Evolutionary conservation across 1,139 yeast species (phyloP), one percentile per base, ranked within the genome.

Genomic region (Blastobotrys illinoisensis): DNA sequence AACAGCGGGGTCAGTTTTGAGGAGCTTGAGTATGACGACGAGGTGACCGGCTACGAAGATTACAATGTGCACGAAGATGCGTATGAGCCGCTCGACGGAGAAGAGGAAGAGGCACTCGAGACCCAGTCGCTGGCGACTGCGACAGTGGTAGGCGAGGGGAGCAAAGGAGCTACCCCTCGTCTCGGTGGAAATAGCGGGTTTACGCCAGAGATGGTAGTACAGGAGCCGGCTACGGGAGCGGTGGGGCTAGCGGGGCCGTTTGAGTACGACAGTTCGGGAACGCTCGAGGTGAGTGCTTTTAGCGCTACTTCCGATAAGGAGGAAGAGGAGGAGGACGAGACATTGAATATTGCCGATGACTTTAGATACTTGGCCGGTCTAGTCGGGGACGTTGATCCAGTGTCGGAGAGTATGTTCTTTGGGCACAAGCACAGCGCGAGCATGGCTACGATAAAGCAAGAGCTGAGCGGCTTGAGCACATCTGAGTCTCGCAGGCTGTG

Each of bases 331-430:
- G 47, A 51, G 19, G 26, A 47, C 2, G 64, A 56, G 36, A 57
- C 61, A 5, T 47, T 62, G 26, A 57, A 56, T 24, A 56, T 62
- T 49, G 64, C 58, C 11, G 70, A 68, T 48, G 72, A 69, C 55
- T 69, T 69, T 47, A 54, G 66, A 19, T 69, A 69, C 55, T 57
- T 69, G 46, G 73, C 72, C 0, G 64, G 68, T 9, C 59, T 67
- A 14, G 68, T 69, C 13, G 64, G 66, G 44, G 66, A 64, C 32
- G 64, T 60, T 28, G 65, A 59, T 21, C 51, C 60, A 11, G 24
- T 18, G 14, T 18, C 24, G 44, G 32, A 28, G 28, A 44, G 47
- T 7, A 20, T 19, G 18, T 19, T 19, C 9, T n/a, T 23, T 19
- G 47, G 40, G 16, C 40, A 32, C 40, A 6, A n/a, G 40, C 40